Conservation (phyloP, 1,139 yeast species). For the Candida gigantensis region DNA sequence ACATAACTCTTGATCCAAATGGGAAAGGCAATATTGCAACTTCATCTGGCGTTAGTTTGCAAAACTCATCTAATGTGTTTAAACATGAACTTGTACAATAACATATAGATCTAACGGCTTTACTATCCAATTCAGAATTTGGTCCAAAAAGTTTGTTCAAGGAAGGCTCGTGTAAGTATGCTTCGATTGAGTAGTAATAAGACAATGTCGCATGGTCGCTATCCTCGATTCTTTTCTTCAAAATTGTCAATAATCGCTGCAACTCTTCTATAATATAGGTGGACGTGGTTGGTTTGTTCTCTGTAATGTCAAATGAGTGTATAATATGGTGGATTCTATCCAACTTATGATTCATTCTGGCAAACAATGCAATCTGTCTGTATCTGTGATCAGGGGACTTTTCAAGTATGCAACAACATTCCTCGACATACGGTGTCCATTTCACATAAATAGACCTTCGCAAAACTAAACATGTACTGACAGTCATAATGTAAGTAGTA, state of each 20-base stretch:
- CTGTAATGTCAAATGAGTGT: slow-evolving; percentile 38
- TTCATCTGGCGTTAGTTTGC: slow-evolving; percentile 39
- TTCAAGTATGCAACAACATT: slow-evolving; percentile 55
- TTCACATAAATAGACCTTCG: slow-evolving; percentile 53
- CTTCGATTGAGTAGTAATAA: slow-evolving; percentile 67
- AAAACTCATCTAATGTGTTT: slow-evolving; percentile 51
- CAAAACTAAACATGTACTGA: slow-evolving; percentile 54
- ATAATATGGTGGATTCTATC: slow-evolving; percentile 63
- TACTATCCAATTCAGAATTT: slow-evolving; percentile 23
- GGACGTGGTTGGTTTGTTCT: slow-evolving; percentile 25
- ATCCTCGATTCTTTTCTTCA: slow-evolving; percentile 39
- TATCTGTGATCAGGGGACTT: slow-evolving; percentile 29
- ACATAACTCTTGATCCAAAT: slow-evolving; percentile 63
- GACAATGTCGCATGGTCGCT: slow-evolving; percentile 47
- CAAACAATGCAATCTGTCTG: slow-evolving; percentile 54
- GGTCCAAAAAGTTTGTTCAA: slow-evolving; percentile 32
- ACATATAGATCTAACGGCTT: slow-evolving; percentile 41
- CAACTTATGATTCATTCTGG: slow-evolving; percentile 57
- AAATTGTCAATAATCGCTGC: slow-evolving; percentile 38
- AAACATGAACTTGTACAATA: slow-evolving; percentile 60
- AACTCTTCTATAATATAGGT: slow-evolving; percentile 42
- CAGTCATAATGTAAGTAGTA: slow-evolving; percentile 50
- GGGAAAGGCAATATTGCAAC: slow-evolving; percentile 63
- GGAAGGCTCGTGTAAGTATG: slow-evolving; percentile 68
- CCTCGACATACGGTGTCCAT: slow-evolving; percentile 65